These are phyloP conservation scores for Dacryopinax primogenitus DNA, from an alignment of 768 basidiomycete species.

Conservation along the genomic window DNA sequence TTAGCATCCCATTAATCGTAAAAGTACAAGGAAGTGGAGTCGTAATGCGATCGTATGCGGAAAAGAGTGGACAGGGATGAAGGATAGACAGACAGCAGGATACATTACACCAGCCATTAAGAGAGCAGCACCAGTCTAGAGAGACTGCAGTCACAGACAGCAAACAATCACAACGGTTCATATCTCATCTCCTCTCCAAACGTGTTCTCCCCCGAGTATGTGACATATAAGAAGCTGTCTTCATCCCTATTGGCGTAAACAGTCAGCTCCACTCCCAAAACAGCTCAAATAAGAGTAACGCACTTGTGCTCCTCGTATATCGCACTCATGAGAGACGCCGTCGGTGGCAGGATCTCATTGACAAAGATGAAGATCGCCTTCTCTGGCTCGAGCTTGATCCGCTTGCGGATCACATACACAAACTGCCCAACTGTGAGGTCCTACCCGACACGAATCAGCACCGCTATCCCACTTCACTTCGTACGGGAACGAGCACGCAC, in stretches of 20 bases:
- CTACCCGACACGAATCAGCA: constrained; percentile 33
- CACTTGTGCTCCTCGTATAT: constrained; percentile 99
- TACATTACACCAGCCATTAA: neutral
- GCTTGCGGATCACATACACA: constrained; percentile 98
- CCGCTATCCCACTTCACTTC: neutral
- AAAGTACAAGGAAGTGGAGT: no score
- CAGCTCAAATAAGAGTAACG: constrained; percentile 25
- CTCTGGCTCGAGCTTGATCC: constrained; percentile 98
- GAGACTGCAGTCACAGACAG: neutral
- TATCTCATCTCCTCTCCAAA: neutral
- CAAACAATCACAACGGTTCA: neutral
- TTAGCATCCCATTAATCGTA: no score
- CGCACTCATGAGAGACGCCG: constrained; percentile 93
- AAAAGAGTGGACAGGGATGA: neutral
- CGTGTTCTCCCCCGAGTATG: constrained; percentile 12
- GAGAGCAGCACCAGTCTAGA: neutral
- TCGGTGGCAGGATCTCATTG: constrained; percentile 95
- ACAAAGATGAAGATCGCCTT: constrained; percentile 99
- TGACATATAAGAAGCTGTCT: constrained; percentile 75
- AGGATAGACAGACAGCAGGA: neutral
- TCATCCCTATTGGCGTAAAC: constrained; percentile 59
- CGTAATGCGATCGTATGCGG: neutral
- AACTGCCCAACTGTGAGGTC: constrained; percentile 97
- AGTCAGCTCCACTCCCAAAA: constrained; percentile 4
- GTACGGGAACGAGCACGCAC: constrained; percentile 36